A percentile compares a stretch with the other conserved stretches of the same genome.
Evolutionary conservation across 2,329 filamentous ascomycete genomes (phyloP).

Genomic region (Davidsoniella neocaledoniae): DNA sequence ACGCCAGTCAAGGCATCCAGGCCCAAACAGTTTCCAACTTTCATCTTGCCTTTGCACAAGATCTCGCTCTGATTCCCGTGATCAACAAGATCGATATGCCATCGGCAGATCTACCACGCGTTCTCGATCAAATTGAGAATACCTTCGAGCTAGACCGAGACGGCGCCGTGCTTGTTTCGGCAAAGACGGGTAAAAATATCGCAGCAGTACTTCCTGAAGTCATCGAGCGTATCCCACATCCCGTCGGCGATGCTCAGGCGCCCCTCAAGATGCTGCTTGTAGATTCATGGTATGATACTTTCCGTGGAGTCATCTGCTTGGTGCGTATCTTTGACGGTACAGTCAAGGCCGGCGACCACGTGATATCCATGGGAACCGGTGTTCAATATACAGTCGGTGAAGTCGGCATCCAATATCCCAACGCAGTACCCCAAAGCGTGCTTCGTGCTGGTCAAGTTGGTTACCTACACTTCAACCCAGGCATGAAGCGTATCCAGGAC

Average conservation of each 20-base stretch:
- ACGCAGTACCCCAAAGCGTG: conserved; percentile 62
- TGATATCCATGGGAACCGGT: conserved; percentile 78
- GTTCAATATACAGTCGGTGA: conserved; percentile 87
- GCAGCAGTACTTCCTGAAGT: conserved; percentile 68
- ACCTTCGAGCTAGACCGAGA: conserved; percentile 77
- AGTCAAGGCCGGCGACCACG: conserved; percentile 63
- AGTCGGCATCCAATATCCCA: conserved; percentile 90
- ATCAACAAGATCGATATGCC: conserved; percentile 94
- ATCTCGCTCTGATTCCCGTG: conserved; percentile 71
- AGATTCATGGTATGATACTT: conserved; percentile 96
- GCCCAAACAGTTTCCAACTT: conserved; percentile 98
- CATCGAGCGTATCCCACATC: conserved; percentile 68
- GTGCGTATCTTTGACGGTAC: conserved; percentile 83
- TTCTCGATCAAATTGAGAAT: conserved; percentile 68
- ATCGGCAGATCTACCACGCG: conserved; percentile 71
- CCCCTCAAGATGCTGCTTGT: conserved; percentile 76
- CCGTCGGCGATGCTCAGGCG: conserved; percentile 47
- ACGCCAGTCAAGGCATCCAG: conserved; percentile 91
- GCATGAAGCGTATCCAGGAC: conserved; percentile 93
- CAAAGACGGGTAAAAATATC: conserved; percentile 86
- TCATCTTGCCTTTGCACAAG: conserved; percentile 89
- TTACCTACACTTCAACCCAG: conserved; percentile 93
- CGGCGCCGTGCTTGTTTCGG: conserved; percentile 57
- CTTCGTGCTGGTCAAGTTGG: conserved; percentile 87
- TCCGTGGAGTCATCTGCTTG: conserved; percentile 80